These are phyloP conservation scores for Apiospora aurea DNA, from an alignment of 2,329 filamentous ascomycete species.

Conservation along the genomic window DNA sequence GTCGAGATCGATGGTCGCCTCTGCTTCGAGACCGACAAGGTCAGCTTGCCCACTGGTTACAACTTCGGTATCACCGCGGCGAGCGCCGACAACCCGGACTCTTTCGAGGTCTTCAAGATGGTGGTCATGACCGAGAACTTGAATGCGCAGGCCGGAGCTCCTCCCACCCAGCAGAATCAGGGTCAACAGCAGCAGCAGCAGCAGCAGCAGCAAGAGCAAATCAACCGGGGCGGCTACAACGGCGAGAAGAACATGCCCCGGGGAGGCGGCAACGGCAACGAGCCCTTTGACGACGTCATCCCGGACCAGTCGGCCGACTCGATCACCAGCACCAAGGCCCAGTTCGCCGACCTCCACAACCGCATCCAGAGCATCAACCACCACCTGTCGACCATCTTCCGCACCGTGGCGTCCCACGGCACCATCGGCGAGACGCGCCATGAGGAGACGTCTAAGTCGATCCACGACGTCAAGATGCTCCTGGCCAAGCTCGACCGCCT, in stretches of 20 bases:
- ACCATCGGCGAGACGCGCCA: conserved; percentile 63
- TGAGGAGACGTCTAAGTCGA: conserved; percentile 57
- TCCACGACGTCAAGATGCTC: conserved; percentile 55
- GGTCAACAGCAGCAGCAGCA: conserved; percentile 43
- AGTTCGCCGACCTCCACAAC: conserved; percentile 87
- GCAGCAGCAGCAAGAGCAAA: conserved; percentile 36
- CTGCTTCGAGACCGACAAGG: conserved; percentile 85
- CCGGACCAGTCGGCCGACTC: conserved; percentile 56
- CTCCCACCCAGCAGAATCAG: conserved; percentile 43
- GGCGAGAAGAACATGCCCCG: conserved; percentile 32
- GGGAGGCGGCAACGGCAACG: conserved; percentile 32
- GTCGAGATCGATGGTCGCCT: conserved; percentile 80
- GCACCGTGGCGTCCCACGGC: conserved; percentile 59
- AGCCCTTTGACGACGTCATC: conserved; percentile 49
- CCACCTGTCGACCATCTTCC: conserved; percentile 69
- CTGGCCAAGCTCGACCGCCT: conserved; percentile 54
- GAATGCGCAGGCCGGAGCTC: conserved; percentile 43
- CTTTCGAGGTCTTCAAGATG: conserved; percentile 92
- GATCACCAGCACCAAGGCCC: conserved; percentile 59
- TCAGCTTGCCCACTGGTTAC: conserved; percentile 81
- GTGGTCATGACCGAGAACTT: conserved; percentile 68
- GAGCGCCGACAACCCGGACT: conserved; percentile 90
- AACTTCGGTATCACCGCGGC: conserved; percentile 87
- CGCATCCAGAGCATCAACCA: conserved; percentile 78
- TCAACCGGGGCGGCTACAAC: conserved; percentile 36